Base-by-base conservation (phyloP, 169 alveolate species). In the Eimeria acervulina region DNA sequence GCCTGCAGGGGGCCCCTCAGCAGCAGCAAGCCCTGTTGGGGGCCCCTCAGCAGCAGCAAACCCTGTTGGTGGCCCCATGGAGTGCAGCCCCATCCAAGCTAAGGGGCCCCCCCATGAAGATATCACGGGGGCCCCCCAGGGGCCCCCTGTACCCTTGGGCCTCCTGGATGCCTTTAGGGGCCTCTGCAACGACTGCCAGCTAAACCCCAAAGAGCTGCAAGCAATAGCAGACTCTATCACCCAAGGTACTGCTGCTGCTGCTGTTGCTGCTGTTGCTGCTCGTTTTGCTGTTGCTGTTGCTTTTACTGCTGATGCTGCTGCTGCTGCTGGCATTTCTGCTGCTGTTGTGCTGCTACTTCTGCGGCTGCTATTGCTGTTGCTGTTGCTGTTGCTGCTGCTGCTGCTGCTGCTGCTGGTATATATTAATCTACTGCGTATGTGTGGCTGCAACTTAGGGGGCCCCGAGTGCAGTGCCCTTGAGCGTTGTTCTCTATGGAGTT, bases 241-340 rank as follows among this genome's bases (percentile, higher is more conserved):
- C 21, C 74, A 10, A 19, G 91, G 47, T 51, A 26, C 7, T 6
- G 66, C 72, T 83, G 44, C 91, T 83, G 88, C 61, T 10, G 59
- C 51, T 78, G 63, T 61, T 78, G 88, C 88, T 78, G 88, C 88
- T 78, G 88, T 61, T 78, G 88, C 44, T 23, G 70, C 91, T 51
- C 51, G 40, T n/a, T 26, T 51, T 47, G 74, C 72, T 44, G 66
- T 26, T 83, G 91, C 91, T 38, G 72, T 17, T 12, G 31, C 13
- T 83, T 2, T 47, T 83, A 74, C 91, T 83, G 74, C 47, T 51
- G 44, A 4, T 26, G 72, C 47, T 83, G 91, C 74, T 42, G 17
- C 72, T 28, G 6, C 51, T 63, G 33, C 47, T 21, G 59, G 44
- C 28, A 4, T 23, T 31, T 44, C 87, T 21, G 59, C 95, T 68